Base-by-base conservation (phyloP, 1,139 yeast genomes). In the Diutina catenulata region DNA sequence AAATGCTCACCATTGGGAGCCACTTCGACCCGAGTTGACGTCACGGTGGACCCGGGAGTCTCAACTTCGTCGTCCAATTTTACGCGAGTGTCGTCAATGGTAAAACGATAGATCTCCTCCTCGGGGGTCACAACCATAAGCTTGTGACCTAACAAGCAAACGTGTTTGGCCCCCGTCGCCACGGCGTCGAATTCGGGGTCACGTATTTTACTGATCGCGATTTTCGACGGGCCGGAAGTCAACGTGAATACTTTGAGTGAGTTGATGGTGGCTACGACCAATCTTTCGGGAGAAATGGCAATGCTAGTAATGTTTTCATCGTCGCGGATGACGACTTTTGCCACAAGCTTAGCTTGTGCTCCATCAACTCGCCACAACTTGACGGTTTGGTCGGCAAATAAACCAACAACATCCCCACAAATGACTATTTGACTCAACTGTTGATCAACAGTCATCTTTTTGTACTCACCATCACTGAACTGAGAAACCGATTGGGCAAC, bases 341-440 rank as follows among this genome's bases (percentile, higher is more conserved):
- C 64, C 10, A 83, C 76, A 41, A 86, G 58, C 43, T 70, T 70
- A 10, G 26, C 28, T 47, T 66, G 59, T 49, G 40, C 63, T 24
- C 54, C 55, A 13, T 51, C 63, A 26, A 86, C 53, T 45, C 59
- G 66, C 98, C 98, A 91, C 16, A 91, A 67, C 53, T 86, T 87
- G 35, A 88, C 72, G 2, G 71, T 66, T 52, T 83, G 91, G 46
- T 81, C 94, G 50, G 78, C 80, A 93, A 94, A 88, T 70, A 80
- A 68, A 16, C 76, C 68, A 23, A 88, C 57, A 36, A 76, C 57
- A 6, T 56, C 53, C 19, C 66, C 55, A 43, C 75, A 71, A 15
- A 76, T 56, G 2, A 69, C 49, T 5, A 80, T 68, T 47, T 77
- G 78, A 13, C 80, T 69, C 18, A 60, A 60, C 48, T 78, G 83